phyloP scores from a whole-genome alignment of 768 basidiomycete species.

The Mycena indigotica region DNA sequence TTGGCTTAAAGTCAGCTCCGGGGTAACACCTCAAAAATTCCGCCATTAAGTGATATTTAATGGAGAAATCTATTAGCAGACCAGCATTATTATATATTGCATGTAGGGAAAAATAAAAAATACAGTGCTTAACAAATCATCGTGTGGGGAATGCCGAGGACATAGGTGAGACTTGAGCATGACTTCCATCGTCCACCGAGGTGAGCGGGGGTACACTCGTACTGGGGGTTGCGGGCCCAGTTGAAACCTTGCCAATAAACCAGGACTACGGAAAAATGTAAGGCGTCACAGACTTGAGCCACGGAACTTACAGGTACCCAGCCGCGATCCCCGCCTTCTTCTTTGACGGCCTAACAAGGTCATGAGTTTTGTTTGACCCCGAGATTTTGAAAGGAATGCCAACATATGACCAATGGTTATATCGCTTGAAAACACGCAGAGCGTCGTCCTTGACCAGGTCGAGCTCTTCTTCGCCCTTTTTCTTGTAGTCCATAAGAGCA shows the following conservation, averaged over 20 bases:
- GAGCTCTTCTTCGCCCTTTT: slow-evolving; percentile 91
- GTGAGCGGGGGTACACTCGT: slow-evolving; percentile 34
- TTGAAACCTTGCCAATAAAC: slow-evolving; percentile 87
- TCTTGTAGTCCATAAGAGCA: slow-evolving; percentile 94
- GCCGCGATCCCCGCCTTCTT: slow-evolving; percentile 89
- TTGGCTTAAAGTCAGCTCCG: too few species aligned
- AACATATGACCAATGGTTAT: slow-evolving; percentile 97
- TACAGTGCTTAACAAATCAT: slow-evolving; percentile 28
- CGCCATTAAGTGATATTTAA: background rate
- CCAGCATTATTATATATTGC: background rate
- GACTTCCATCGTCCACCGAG: slow-evolving; percentile 43
- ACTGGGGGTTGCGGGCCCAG: slow-evolving; percentile 49
- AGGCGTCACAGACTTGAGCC: background rate
- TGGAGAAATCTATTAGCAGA: background rate
- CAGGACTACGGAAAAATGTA: slow-evolving; percentile 67
- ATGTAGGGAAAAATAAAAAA: background rate
- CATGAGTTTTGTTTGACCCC: too few species aligned
- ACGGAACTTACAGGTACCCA: slow-evolving; percentile 81
- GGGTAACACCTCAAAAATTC: slow-evolving; percentile 8
- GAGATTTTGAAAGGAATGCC: slow-evolving; percentile 25
- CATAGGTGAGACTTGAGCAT: slow-evolving; percentile 72
- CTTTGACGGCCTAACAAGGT: slow-evolving; percentile 79
- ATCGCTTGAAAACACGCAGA: slow-evolving; percentile 93
- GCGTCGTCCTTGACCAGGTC: slow-evolving; percentile 86
- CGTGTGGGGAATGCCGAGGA: slow-evolving; percentile 73